Conservation (phyloP, 2,329 filamentous ascomycete species). For the Aspergillus sp. region DNA sequence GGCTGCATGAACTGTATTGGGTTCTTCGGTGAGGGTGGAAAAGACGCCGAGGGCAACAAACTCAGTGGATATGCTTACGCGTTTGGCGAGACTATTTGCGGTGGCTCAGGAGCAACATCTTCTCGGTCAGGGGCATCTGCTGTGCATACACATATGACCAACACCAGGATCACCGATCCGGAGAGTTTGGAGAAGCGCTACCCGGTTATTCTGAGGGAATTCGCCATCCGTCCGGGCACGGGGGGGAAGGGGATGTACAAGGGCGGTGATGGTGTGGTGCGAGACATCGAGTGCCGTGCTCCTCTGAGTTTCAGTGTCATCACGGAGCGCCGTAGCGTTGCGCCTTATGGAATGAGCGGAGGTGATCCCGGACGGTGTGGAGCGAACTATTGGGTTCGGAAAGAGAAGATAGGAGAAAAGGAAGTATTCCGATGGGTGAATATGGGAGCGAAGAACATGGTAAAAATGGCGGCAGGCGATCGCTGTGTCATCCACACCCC, state of each 20-base stretch:
- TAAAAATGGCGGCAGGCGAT: slow-evolving; percentile 25
- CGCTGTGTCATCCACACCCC: slow-evolving; percentile 26
- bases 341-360: slow-evolving; percentile 29
- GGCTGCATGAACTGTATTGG: slow-evolving; percentile 74
- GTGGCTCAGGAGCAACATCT: slow-evolving; percentile 71
- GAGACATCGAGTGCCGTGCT: slow-evolving; percentile 79
- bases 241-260: slow-evolving; percentile 65
- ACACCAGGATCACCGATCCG: slow-evolving; percentile 77
- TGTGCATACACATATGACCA: slow-evolving; percentile 81
- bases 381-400: slow-evolving; percentile 56
- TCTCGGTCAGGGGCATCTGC: slow-evolving; percentile 71
- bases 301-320: slow-evolving; percentile 20
- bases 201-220: slow-evolving; percentile 70
- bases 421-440: slow-evolving; percentile 17
- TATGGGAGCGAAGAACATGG: slow-evolving; percentile 28
- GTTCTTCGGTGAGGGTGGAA: slow-evolving; percentile 40
- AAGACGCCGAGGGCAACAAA: slow-evolving; percentile 62
- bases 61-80: slow-evolving; percentile 56
- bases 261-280: slow-evolving; percentile 73
- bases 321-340: slow-evolving; percentile 23
- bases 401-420: neutral
- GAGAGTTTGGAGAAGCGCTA: slow-evolving; percentile 80
- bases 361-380: slow-evolving; percentile 55
- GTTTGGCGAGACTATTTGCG: slow-evolving; percentile 81
- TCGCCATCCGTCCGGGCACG: slow-evolving; percentile 63